Conservation (phyloP, 2,329 filamentous ascomycete genomes). For the Xylaria digitata region DNA sequence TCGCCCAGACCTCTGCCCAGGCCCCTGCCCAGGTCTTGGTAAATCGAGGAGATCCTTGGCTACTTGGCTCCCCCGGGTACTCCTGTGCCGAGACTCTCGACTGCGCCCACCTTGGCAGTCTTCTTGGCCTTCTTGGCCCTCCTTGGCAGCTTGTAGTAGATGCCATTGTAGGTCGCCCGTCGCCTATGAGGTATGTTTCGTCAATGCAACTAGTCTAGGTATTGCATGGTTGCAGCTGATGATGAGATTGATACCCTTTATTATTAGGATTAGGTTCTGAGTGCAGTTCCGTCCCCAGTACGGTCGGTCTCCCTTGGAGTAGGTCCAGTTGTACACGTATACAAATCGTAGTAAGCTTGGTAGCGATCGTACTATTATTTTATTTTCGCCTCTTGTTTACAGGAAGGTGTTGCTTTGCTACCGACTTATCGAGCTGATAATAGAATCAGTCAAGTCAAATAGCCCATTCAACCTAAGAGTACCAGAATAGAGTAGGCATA, state of each 20-base stretch:
- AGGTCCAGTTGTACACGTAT: not conserved
- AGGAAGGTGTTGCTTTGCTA: not conserved
- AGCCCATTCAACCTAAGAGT: not conserved
- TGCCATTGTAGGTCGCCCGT: too few relatives aligned
- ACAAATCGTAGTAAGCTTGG: slow-evolving; percentile 29
- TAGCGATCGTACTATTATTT: slow-evolving; percentile 4
- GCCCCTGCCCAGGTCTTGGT: slow-evolving; percentile 26
- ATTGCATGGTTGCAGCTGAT: slow-evolving; percentile 20
- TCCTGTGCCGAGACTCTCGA: slow-evolving; percentile 46
- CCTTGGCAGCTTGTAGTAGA: slow-evolving; percentile 36
- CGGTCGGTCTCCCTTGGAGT: not conserved
- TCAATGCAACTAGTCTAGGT: slow-evolving; percentile 20
- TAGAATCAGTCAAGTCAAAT: not conserved
- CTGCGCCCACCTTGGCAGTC: slow-evolving; percentile 44
- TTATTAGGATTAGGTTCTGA: slow-evolving; percentile 13
- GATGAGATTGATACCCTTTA: slow-evolving; percentile 9
- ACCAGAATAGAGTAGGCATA: not conserved
- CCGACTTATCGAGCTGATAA: not conserved
- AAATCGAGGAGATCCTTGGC: slow-evolving; percentile 31
- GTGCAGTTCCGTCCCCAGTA: not conserved
- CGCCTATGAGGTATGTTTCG: not conserved
- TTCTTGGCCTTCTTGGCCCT: slow-evolving; percentile 28
- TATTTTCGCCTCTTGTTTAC: slow-evolving; percentile 4
- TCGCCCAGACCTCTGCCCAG: slow-evolving; percentile 15
- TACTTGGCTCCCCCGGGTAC: slow-evolving; percentile 36